Evolutionary conservation across 2,329 filamentous ascomycete genomes (phyloP), one percentile per base, ranked within the genome.

Genomic region (Aspergillus neotritici): DNA sequence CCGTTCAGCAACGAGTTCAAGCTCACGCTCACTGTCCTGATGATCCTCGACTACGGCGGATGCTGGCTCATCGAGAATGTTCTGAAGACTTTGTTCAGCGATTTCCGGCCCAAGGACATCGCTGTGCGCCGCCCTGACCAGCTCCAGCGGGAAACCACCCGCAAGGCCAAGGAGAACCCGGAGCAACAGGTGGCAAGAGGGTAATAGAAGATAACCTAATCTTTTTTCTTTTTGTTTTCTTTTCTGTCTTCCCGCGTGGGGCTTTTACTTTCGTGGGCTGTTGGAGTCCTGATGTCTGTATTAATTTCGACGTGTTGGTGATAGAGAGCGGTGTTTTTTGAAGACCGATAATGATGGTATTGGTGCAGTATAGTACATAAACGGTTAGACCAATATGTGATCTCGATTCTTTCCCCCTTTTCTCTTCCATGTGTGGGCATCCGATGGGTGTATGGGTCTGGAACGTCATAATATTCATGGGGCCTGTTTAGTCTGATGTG

Each of bases 81-180:
- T 0, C 76, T 98, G 57, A 98, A 98, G 77, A 72, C 65, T 39
- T 66, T 85, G 25, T 98, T 97, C 68, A 91, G 86, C 52, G 93
- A 98, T 67, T 94, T 87, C 72, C 83, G 82, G 53, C 88, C 93
- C 2, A 91, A 94, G 64, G 93, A 97, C 63, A 97, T 98, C 60
- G 91, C 93, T 2, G 74, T 86, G 40, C 78, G 93, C 50, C 75
- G 93, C 45, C 83, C 86, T 3, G 93, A 98, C 62, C 93, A 98
- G 75, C 71, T 94, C 9, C 79, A 82, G 63, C 75, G 83, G 34
- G 91, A 97, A 70, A 72, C 77, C 43, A 74, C 75, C 51, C 78
- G 90, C 53, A 86, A 84, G 64, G 74, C 74, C 44, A 75, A 74
- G 37, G 79, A 80, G 57, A 73, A 73, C 40, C 68, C 69, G 44